Evolutionary conservation across 345 rosid genomes (phyloP).

Genomic region (Moricandia moricandioides): DNA sequence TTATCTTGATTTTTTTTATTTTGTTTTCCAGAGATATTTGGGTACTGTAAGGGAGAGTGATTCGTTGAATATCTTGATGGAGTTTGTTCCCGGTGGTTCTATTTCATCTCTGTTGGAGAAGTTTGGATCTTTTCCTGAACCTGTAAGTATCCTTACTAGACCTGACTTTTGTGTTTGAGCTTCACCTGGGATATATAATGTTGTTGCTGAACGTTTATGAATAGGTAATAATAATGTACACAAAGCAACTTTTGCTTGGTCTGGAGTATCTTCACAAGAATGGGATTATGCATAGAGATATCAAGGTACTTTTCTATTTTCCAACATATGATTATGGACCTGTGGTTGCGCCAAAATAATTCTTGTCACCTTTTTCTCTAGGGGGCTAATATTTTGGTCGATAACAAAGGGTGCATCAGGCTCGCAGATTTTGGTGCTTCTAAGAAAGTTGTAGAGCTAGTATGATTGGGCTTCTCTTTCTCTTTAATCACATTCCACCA

Average conservation of each 20-base stretch:
- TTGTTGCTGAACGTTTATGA: constrained; percentile 1
- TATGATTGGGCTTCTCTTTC: constrained; percentile 18
- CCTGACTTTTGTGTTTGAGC: constrained; percentile 18
- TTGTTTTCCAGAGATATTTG: constrained; percentile 56
- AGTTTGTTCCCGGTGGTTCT: constrained; percentile 87
- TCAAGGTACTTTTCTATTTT: constrained; percentile 50
- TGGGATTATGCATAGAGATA: constrained; percentile 87
- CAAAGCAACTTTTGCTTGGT: constrained; percentile 67
- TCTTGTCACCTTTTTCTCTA: constrained; percentile 30
- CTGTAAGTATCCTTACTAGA: constrained; percentile 46
- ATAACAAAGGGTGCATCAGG: constrained; percentile 84
- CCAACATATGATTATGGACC: neutral
- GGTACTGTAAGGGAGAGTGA: constrained; percentile 79
- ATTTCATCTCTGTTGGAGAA: constrained; percentile 77
- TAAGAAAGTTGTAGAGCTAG: constrained; percentile 73
- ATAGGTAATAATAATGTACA: constrained; percentile 73
- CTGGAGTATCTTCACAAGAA: constrained; percentile 75
- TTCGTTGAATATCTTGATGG: constrained; percentile 66
- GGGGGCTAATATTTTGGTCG: constrained; percentile 94
- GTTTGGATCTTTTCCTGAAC: constrained; percentile 81
- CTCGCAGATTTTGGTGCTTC: constrained; percentile 97
- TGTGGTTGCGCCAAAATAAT: constrained; percentile 8
- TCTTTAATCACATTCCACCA: neutral
- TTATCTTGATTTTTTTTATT: neutral
- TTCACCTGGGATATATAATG: neutral